Conservation (phyloP, 2,329 filamentous ascomycete species). For the Massarina eburnea region DNA sequence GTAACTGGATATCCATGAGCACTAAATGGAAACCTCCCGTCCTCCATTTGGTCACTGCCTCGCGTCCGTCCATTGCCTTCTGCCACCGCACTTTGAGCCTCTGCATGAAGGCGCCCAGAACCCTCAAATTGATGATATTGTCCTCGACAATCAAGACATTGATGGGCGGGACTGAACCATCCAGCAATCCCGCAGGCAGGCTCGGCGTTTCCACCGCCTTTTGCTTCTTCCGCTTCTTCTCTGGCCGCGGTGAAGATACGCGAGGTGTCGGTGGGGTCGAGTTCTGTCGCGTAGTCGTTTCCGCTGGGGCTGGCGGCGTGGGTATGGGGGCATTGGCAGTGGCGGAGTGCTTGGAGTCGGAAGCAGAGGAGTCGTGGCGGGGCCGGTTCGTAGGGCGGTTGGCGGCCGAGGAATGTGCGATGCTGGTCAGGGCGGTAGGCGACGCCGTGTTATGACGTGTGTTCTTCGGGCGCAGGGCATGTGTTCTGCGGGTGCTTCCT, state of each 20-base stretch:
- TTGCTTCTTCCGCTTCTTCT: slow-evolving; percentile 52
- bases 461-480: slow-evolving; percentile 63
- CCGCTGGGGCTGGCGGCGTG: slow-evolving; percentile 53
- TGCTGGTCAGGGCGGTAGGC: slow-evolving; percentile 63
- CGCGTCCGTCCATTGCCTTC: slow-evolving; percentile 92
- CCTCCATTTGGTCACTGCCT: slow-evolving; percentile 92
- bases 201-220: slow-evolving; percentile 39
- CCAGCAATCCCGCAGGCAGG: slow-evolving; percentile 64
- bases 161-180: slow-evolving; percentile 87
- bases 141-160: slow-evolving; percentile 98
- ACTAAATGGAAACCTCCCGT: slow-evolving; percentile 92
- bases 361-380: slow-evolving; percentile 45
- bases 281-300: slow-evolving; percentile 46
- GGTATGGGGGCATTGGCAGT: slow-evolving; percentile 55
- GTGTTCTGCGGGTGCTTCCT: slow-evolving; percentile 63
- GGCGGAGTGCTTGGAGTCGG: slow-evolving; percentile 46
- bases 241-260: slow-evolving; percentile 52
- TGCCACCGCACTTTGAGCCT: slow-evolving; percentile 93
- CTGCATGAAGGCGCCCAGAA: slow-evolving; percentile 95
- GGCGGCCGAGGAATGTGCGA: slow-evolving; percentile 45
- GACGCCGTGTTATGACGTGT: slow-evolving; percentile 77
- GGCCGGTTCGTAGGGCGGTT: slow-evolving; percentile 33
- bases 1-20: slow-evolving; percentile 97
- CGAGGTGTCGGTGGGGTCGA: slow-evolving; percentile 53
- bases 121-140: slow-evolving; percentile 94